Evolutionary conservation across 2,329 filamentous ascomycete species (phyloP), one percentile per base, ranked within the genome.

Genomic region (Penicillium sp.): DNA sequence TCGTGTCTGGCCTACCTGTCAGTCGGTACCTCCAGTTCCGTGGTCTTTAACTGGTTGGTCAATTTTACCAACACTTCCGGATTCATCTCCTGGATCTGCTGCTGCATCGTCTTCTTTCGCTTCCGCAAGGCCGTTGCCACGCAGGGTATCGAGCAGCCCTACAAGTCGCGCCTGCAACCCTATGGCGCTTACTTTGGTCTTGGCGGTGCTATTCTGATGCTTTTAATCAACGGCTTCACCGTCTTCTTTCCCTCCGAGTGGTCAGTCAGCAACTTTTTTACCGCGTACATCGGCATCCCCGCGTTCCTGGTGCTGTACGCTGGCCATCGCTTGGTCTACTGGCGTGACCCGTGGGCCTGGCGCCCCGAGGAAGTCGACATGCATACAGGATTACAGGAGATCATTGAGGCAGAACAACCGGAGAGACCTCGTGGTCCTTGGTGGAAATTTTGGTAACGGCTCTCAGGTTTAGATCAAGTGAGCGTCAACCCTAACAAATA

Each of bases 171-270:
- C 24, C 56, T 82, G 4, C 81, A 83, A 57, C 81, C 86, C 0
- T 89, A 84, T 60, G 81, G 80, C 2, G 78, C 84, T 0, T 88
- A 76, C 59, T 68, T 78, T 46, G 75, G 77, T 8, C 75, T 88
- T 1, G 63, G 77, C 12, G 63, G 63, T 8, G 59, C 61, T 1
- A 62, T 81, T 25, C 77, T 88, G 45, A 73, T 90, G n/a, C 80
- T 77, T 1, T 67, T 90, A 3, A 83, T 87, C 56, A 88, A 88
- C 58, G 87, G 86, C 1, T 91, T 90, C 67, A 78, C 83, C 33
- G 79, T 85, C 11, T 90, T 91, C 64, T 85, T 84, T 64, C 79
- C 81, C 0, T 70, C 74, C 6, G 73, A 82, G 27, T 91, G 83
- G 78, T 78, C 74, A 12, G 77, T 76, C 0, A 73, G 76, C 4